Evolutionary conservation across 257 asterid genomes (phyloP), one percentile per base, ranked within the genome.

Genomic region (Fraxinus excelsior): DNA sequence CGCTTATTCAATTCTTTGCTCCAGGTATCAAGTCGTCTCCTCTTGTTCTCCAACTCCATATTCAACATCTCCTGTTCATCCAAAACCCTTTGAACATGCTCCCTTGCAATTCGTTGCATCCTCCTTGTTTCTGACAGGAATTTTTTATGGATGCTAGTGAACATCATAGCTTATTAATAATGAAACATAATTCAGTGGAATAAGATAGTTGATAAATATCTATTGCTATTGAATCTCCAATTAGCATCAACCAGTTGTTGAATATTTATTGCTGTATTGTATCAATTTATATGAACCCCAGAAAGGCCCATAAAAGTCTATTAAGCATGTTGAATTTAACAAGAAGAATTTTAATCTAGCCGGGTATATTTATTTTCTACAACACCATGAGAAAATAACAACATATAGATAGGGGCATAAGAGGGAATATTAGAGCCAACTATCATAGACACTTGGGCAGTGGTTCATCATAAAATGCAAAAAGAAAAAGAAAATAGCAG

Each of bases 1-100:
- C 97, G 93, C 73, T 83, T 88, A 77, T 91, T 89, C 86, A 95
- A 82, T 76, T 95, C 98, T 85, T 82, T 93, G 84, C 89, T 82
- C 99, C 97, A 89, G 19, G 87, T 67, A 82, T 91, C 96, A 34
- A 95, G 96, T 21, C 88, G 75, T 75, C 42, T 83, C 80, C 87
- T 89, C 87, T 89, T 93, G 66, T 65, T 85, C 82, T 91, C 97
- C 89, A 95, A 81, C 80, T 89, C 93, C 18, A 71, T 0, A 79
- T 88, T 90, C 82, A 91, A 78, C 84, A 77, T 85, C 83, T 92
- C 98, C 70, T 89, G 97, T 75, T 95, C 97, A 38, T 89, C 82
- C 58, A 91, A 73, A 75, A 92, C 88, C 84, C 88, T 88, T 82
- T 83, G 84, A 46, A 92, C 87, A 77, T 85, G 96, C 82, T 92